These are phyloP conservation scores for Aspergillus pseudotamarii DNA, from an alignment of 2,329 filamentous ascomycete genomes.

Conservation along the genomic window DNA sequence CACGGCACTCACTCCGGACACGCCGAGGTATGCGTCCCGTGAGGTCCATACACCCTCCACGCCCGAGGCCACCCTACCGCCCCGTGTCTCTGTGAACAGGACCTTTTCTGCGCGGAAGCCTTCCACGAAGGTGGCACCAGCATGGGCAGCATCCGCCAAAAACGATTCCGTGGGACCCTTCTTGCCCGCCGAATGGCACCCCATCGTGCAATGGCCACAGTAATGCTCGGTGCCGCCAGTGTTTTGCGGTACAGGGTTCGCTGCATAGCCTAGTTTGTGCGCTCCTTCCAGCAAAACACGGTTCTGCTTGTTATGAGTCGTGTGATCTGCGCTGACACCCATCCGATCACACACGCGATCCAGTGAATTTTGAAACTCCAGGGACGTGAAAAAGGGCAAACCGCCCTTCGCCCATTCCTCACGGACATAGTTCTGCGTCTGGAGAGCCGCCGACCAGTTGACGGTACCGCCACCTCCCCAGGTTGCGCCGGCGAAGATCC, in stretches of 20 bases:
- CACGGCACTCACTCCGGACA: conserved; percentile 55
- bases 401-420: conserved; percentile 75
- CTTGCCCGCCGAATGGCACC: conserved; percentile 70
- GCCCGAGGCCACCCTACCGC: conserved; percentile 65
- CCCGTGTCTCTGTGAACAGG: conserved; percentile 62
- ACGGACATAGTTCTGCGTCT: conserved; percentile 75
- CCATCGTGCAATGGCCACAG: conserved; percentile 67
- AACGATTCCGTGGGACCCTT: conserved; percentile 76
- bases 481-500: conserved; percentile 67
- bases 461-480: conserved; percentile 88
- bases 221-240: conserved; percentile 72
- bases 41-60: conserved; percentile 76
- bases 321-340: conserved; percentile 68
- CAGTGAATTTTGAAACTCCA: conserved; percentile 74
- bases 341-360: conserved; percentile 79
- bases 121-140: conserved; percentile 81
- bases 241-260: conserved; percentile 75
- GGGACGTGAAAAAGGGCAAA: conserved; percentile 72
- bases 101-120: conserved; percentile 74
- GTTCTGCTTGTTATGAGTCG: conserved; percentile 75
- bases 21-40: conserved; percentile 64
- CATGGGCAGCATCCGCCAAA: conserved; percentile 75
- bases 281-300: conserved; percentile 73
- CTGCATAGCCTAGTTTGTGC: conserved; percentile 71
- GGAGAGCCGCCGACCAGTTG: conserved; percentile 75